Evolutionary conservation across 257 asterid genomes (phyloP).

Genomic region (Linaria vulgaris): DNA sequence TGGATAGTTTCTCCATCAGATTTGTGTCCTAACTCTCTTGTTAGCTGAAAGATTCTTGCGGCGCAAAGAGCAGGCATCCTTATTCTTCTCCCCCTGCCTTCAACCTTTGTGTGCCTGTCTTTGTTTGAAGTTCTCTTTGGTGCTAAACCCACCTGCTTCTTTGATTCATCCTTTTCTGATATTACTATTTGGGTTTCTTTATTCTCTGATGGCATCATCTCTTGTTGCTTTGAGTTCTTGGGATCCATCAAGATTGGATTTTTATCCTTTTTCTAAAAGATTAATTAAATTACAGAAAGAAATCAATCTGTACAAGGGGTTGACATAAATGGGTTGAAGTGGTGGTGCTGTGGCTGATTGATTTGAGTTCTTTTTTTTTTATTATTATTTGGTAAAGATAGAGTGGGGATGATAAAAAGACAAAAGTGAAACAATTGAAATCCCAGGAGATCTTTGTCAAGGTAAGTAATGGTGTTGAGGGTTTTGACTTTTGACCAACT

Average conservation of each 20-base stretch:
- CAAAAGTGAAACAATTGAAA: constrained; percentile 2
- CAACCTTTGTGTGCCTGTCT: constrained; percentile 59
- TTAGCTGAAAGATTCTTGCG: constrained; percentile 56
- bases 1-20: constrained; percentile 59
- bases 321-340: not conserved
- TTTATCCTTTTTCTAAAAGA: not conserved
- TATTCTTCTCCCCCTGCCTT: constrained; percentile 55
- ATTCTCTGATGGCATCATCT: not conserved
- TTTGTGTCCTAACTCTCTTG: constrained; percentile 48
- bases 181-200: not conserved
- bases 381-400: not conserved
- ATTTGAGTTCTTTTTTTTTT: not conserved
- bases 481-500: constrained; percentile 1
- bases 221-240: not conserved
- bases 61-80: constrained; percentile 59
- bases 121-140: constrained; percentile 53
- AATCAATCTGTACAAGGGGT: no score
- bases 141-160: constrained; percentile 23
- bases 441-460: constrained; percentile 15
- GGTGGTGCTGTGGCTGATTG: constrained; percentile 2
- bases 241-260: constrained; percentile 5
- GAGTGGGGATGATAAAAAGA: not conserved
- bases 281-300: no score
- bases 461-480: not conserved
- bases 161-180: not conserved